Conservation (phyloP, 2,329 filamentous ascomycete genomes). For the Tolypocladium amazonense region DNA sequence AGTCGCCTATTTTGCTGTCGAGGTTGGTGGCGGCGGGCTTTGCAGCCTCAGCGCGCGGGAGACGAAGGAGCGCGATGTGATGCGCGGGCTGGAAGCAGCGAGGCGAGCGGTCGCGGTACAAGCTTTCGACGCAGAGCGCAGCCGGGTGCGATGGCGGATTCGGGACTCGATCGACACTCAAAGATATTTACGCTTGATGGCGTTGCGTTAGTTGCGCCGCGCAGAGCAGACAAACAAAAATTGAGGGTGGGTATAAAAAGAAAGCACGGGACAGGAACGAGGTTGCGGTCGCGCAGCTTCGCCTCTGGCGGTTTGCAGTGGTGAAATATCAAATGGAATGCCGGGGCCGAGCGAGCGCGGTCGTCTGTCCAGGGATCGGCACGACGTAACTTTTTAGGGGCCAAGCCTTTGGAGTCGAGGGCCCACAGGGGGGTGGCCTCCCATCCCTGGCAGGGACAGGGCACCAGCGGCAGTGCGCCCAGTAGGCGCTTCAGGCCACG, state of each 20-base stretch:
- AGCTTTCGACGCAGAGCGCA: neutral
- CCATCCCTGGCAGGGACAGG: neutral
- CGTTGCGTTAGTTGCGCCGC: neutral
- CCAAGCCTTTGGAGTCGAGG: constrained; percentile 6
- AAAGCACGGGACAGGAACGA: neutral
- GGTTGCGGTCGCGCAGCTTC: neutral
- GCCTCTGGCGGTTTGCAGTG: neutral
- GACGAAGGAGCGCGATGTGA: neutral
- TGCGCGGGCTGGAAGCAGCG: neutral
- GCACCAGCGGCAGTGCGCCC: neutral
- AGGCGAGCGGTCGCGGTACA: neutral
- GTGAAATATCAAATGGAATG: neutral
- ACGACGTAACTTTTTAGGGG: constrained; percentile 11
- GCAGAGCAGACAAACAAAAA: neutral
- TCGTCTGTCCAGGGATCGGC: neutral
- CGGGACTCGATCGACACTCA: neutral
- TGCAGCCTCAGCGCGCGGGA: neutral
- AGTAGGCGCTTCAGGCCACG: neutral
- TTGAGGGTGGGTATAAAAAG: neutral
- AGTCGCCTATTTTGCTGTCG: neutral
- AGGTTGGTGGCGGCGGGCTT: neutral
- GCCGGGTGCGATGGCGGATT: neutral
- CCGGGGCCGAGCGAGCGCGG: neutral
- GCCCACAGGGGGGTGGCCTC: constrained; percentile 3
- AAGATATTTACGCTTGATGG: neutral